Percentiles rank a stretch among this genome's conserved stretches.
Evolutionary conservation across 208 protist species (phyloP).

Genomic region (Entamoeba moshkovskii): DNA sequence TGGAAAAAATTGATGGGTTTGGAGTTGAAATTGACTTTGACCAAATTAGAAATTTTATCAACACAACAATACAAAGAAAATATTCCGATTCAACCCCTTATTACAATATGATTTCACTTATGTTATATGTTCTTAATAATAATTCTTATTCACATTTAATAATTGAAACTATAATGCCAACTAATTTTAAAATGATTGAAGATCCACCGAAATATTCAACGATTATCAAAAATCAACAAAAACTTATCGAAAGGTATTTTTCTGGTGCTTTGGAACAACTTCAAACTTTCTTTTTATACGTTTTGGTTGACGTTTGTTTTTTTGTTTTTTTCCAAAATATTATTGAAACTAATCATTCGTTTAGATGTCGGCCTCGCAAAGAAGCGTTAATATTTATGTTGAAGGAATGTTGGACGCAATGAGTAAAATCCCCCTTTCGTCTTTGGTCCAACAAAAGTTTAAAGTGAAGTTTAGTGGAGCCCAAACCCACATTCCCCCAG

Average conservation of each 20-base stretch:
- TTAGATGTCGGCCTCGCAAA: too few relatives aligned
- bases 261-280: background rate
- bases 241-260: background rate
- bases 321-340: background rate
- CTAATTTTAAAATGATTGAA: background rate
- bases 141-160: background rate
- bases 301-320: background rate
- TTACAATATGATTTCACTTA: background rate
- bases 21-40: background rate
- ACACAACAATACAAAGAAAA: background rate
- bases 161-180: background rate
- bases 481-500: too few relatives aligned
- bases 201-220: background rate
- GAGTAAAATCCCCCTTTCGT: too few relatives aligned
- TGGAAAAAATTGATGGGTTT: background rate
- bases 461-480: too few relatives aligned
- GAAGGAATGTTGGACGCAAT: too few relatives aligned
- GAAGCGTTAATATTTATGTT: too few relatives aligned
- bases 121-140: background rate
- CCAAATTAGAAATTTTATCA: background rate
- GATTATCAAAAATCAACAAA: background rate
- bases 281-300: background rate
- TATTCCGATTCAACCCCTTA: background rate
- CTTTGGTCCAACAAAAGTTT: too few relatives aligned
- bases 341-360: background rate